Conservation (phyloP, 768 basidiomycete genomes). For the Antrodiella citrinella region DNA sequence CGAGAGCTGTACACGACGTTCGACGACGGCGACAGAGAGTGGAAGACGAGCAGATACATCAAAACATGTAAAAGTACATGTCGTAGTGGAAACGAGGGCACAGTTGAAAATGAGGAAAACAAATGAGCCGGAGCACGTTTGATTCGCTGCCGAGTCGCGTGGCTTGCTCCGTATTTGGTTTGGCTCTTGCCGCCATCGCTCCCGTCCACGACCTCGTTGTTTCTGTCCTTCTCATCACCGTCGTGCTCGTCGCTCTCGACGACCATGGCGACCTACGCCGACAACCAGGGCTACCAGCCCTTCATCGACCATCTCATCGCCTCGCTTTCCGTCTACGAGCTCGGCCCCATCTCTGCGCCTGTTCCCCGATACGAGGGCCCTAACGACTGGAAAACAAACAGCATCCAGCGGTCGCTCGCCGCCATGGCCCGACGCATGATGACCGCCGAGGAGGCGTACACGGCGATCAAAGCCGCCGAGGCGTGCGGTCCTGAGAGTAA, state of each 20-base stretch:
- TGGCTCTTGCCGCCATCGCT: background rate
- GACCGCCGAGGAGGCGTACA: slow-evolving; percentile 41
- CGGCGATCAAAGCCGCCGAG: slow-evolving; percentile 34
- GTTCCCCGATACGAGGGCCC: slow-evolving; percentile 49
- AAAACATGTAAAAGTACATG: background rate
- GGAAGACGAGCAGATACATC: background rate
- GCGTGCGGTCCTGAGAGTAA: slow-evolving; percentile 32
- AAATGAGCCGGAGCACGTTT: background rate
- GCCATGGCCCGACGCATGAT: slow-evolving; percentile 47
- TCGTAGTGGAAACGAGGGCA: background rate
- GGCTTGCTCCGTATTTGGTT: background rate
- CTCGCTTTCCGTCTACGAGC: slow-evolving; percentile 51
- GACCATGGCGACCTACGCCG: slow-evolving; percentile 19
- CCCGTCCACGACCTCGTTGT: background rate
- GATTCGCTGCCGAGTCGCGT: background rate
- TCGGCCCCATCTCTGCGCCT: slow-evolving; percentile 41
- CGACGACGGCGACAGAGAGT: background rate
- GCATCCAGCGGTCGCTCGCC: slow-evolving; percentile 43
- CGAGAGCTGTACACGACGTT: background rate
- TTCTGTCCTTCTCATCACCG: background rate
- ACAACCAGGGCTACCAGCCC: slow-evolving; percentile 18
- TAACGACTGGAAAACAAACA: slow-evolving; percentile 49
- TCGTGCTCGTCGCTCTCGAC: slow-evolving; percentile 21
- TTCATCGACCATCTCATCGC: slow-evolving; percentile 51
- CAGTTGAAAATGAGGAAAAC: background rate